Conservation (phyloP, 139 green algal genomes). For the Yamagishiella unicocca region DNA sequence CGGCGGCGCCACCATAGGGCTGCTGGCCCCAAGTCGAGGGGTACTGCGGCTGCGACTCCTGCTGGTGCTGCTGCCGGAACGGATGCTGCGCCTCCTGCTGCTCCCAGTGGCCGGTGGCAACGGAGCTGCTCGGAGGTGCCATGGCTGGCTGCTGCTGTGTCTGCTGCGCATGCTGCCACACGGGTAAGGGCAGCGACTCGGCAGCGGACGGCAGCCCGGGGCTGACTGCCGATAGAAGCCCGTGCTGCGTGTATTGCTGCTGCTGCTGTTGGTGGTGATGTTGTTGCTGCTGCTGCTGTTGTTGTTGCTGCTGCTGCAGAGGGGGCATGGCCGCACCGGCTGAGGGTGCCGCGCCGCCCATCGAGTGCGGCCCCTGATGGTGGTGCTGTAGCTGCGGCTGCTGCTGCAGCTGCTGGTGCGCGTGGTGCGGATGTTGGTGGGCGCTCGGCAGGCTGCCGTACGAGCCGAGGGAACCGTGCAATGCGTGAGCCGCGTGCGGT, state of each 20-base stretch:
- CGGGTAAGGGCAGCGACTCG: background rate
- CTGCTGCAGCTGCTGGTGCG: background rate
- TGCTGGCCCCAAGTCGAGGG: too few species aligned
- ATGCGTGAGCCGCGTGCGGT: too few species aligned
- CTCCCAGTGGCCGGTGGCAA: background rate
- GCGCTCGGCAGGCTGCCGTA: too few species aligned
- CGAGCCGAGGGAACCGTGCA: too few species aligned
- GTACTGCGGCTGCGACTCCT: background rate
- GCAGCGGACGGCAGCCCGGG: background rate
- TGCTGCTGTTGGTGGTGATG: slow-evolving; percentile 1
- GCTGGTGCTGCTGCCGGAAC: slow-evolving; percentile 9
- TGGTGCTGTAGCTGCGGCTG: background rate
- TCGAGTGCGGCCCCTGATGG: too few species aligned
- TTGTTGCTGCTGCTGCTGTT: slow-evolving; percentile 25
- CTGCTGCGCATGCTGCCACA: background rate
- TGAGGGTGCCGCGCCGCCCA: too few species aligned
- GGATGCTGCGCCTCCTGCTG: background rate
- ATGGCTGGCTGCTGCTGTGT: background rate
- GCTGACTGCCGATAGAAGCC: background rate
- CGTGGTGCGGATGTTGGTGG: background rate
- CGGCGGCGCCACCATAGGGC: too few species aligned
- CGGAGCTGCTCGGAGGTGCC: background rate
- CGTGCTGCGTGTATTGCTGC: background rate
- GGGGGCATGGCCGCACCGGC: background rate
- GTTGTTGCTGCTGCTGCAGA: background rate